Base-by-base conservation (phyloP, 2,329 filamentous ascomycete genomes). In the Aspergillus amoenus region DNA sequence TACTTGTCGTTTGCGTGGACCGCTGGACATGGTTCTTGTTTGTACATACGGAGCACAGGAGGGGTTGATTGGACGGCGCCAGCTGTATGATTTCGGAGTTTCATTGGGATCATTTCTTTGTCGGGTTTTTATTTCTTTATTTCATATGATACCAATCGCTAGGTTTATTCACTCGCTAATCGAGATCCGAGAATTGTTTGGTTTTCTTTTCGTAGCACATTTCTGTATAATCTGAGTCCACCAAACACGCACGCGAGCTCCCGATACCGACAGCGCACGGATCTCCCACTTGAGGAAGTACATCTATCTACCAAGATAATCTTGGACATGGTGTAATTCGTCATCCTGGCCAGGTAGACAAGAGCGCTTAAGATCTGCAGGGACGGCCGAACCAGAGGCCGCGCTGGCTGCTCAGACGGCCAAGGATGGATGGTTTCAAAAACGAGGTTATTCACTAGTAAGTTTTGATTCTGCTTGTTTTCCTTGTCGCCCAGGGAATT, bases 331-430 rank as follows among this genome's bases (percentile, higher is more conserved):
- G 13, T 30, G 13, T 45, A 15, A 30, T 27, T 9, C 5, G 30
- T 24, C 4, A 34, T 13, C 48, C 18, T 21, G 8, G 22, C 18
- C 34, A 39, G 22, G 21, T 51, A 32, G 43, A 42, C 39, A 51
- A 13, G 24, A 51, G 27, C 22, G n/a, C n/a, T 15, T 32, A 51
- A 51, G 48, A 51, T 51, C 48, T 34, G 39, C 48, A 51, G 48
- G 48, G 48, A 32, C 48, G 27, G 24, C 11, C 22, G 21, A 32
- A 32, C 22, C 17, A 32, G 7, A 32, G 17, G 15, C 27, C 21
- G n/a, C n/a, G 24, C 8, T 44, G 15, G 3, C 22, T 15, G 5
- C 44, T 30, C 27, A n/a, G 44, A 44, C 44, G 7, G n/a, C 17
- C n/a, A 32, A 13, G 24, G 12, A 30, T 34, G 2, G 43, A 30